These are phyloP conservation scores for Plenodomus biglobosus DNA, from an alignment of 2,329 filamentous ascomycete species.

Conservation along the genomic window DNA sequence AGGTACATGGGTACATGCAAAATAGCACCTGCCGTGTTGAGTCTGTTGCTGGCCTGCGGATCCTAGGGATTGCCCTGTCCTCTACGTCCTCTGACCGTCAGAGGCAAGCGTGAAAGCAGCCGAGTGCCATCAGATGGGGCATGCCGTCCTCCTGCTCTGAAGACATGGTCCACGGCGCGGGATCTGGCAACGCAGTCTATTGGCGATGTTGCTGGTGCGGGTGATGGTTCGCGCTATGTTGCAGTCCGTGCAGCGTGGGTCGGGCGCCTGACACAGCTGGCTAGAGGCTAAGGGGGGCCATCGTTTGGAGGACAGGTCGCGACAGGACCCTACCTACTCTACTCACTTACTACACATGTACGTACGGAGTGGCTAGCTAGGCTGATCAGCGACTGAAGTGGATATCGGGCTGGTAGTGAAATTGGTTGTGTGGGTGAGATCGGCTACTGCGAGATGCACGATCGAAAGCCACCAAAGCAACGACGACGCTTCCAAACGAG, in stretches of 20 bases:
- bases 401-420: conserved; percentile 13
- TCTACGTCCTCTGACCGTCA: not conserved
- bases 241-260: conserved; percentile 28
- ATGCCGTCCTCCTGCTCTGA: not conserved
- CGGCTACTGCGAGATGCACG: conserved; percentile 2
- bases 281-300: not conserved
- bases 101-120: not conserved
- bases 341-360: no score
- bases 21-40: conserved; percentile 33
- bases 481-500: not conserved
- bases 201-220: conserved; percentile 24
- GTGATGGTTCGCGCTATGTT: conserved; percentile 39
- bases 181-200: not conserved
- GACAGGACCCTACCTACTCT: not conserved
- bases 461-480: conserved; percentile 4
- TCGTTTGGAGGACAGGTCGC: conserved; percentile 3
- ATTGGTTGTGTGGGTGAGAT: conserved; percentile 17
- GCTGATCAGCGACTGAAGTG: not conserved
- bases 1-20: conserved; percentile 1
- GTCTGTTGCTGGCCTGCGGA: conserved; percentile 16
- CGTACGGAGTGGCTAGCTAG: not conserved
- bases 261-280: conserved; percentile 18
- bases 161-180: not conserved
- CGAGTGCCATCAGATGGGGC: not conserved
- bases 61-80: conserved; percentile 19